Evolutionary conservation across 768 basidiomycete species (phyloP), one percentile per base, ranked within the genome.

Genomic region (Tylopilus rubrobrunneus): DNA sequence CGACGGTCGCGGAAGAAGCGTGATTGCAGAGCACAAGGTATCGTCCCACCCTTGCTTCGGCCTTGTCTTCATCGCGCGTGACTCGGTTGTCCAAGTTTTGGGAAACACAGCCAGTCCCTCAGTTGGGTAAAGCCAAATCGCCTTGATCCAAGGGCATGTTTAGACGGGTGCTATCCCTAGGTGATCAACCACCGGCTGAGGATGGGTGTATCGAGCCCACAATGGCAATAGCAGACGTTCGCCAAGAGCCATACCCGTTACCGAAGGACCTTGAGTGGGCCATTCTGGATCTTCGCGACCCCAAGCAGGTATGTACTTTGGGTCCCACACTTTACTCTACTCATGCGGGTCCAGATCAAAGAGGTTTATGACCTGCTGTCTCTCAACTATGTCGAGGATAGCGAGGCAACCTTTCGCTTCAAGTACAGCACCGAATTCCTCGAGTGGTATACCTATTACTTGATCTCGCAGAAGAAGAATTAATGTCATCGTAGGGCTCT

Each of bases 41-140:
- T 50, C 76, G 67, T 39, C 27, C 21, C 9, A 31, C 34, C 14
- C 28, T 60, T 45, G n/a, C 10, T 43, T 17, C 19, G n/a, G 37
- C 39, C 27, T 29, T 15, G 15, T 47, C 37, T 48, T 60, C 36
- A 49, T 46, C 23, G 44, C 56, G 31, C 53, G 48, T 60, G 52
- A 51, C 57, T 25, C 25, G 25, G 25, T 52, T 31, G 31, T 49
- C 12, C 23, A 62, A 92, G 94, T 99, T 99, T 73, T 98, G 97
- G 97, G 83, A 77, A 33, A 98, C 96, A 7, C 97, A 99, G 70
- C 97, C 97, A 4, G 97, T 99, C 7, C 89, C 92, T n/a, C 92
- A 94, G 65, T 71, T 83, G 34, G 51, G 89, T 89, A 85, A 63
- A 61, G 69, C 25, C 31, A 44, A 17, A 42, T 51, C 12, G 14